Evolutionary conservation across 176 grass and related monocot species (phyloP).

Genomic region (Dactylis glomerata): DNA sequence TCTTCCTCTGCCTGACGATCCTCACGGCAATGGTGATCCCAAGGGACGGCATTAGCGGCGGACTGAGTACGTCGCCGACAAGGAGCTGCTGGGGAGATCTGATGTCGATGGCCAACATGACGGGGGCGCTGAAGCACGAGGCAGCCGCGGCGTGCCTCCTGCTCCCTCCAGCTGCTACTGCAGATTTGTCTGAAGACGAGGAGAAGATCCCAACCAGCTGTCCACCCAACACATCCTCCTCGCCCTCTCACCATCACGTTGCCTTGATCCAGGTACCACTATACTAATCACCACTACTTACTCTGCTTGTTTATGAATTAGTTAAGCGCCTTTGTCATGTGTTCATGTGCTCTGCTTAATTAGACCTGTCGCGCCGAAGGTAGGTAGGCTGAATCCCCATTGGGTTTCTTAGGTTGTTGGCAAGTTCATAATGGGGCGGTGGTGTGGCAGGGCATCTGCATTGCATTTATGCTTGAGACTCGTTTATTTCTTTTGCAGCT

Average conservation of each 20-base stretch:
- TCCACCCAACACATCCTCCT: slow-evolving; percentile 40
- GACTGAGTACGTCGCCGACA: neutral
- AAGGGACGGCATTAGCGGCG: slow-evolving; percentile 4
- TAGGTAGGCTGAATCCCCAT: neutral
- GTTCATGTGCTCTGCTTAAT: slow-evolving; percentile 30
- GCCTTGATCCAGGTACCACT: slow-evolving; percentile 35
- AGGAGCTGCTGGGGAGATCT: slow-evolving; percentile 32
- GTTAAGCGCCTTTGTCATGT: slow-evolving; percentile 15
- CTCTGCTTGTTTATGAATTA: neutral
- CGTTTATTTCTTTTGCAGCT: neutral
- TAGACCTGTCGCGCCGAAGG: slow-evolving; percentile 10
- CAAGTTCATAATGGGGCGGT: slow-evolving; percentile 14
- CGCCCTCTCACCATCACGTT: neutral
- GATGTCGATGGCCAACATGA: slow-evolving; percentile 36
- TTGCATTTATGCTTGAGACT: neutral
- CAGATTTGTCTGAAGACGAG: slow-evolving; percentile 31
- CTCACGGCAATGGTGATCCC: slow-evolving; percentile 69
- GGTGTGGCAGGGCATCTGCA: neutral
- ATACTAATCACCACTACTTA: neutral
- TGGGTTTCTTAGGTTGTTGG: slow-evolving; percentile 22
- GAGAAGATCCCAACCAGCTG: slow-evolving; percentile 42
- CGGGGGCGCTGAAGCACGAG: slow-evolving; percentile 34
- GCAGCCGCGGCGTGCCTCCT: slow-evolving; percentile 38
- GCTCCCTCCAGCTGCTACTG: slow-evolving; percentile 33
- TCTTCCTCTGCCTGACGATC: slow-evolving; percentile 73